These are phyloP conservation scores for Heterobasidion parviporum DNA, from an alignment of 1,284 basidiomycete genomes.

Conservation along the genomic window DNA sequence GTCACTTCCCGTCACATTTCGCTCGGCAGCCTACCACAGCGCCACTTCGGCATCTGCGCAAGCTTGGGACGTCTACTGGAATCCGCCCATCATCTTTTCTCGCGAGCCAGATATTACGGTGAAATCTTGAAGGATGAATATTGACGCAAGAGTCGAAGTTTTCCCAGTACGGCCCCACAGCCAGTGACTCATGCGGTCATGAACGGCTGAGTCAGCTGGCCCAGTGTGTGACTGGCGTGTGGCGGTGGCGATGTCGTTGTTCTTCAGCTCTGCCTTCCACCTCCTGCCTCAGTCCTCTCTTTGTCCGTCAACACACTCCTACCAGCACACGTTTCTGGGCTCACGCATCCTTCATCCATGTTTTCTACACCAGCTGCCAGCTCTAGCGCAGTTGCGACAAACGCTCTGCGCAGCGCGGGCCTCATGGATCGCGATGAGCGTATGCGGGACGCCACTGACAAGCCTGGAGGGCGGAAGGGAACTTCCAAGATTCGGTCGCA, in stretches of 20 bases:
- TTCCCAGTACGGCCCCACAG: too few relatives aligned
- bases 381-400: constrained; percentile 46
- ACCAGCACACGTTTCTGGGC: too few relatives aligned
- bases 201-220: neutral
- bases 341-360: constrained; percentile 20
- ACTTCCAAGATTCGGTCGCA: constrained; percentile 50
- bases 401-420: constrained; percentile 57
- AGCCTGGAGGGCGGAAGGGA: constrained; percentile 61
- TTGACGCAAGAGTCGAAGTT: too few relatives aligned
- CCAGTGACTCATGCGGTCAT: too few relatives aligned
- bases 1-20: neutral
- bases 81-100: too few relatives aligned
- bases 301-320: neutral
- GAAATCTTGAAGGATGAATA: too few relatives aligned
- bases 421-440: constrained; percentile 64
- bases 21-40: too few relatives aligned
- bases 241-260: neutral
- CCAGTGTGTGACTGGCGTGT: too few relatives aligned
- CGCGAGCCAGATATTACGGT: too few relatives aligned
- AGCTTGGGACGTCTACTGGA: too few relatives aligned
- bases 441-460: constrained; percentile 63
- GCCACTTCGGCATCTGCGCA: too few relatives aligned
- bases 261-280: neutral
- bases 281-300: constrained; percentile 2
- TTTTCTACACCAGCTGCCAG: constrained; percentile 44